Base-by-base conservation (phyloP, 192 early-diverging fungal genomes). In the Umbelopsis ramanniana region DNA sequence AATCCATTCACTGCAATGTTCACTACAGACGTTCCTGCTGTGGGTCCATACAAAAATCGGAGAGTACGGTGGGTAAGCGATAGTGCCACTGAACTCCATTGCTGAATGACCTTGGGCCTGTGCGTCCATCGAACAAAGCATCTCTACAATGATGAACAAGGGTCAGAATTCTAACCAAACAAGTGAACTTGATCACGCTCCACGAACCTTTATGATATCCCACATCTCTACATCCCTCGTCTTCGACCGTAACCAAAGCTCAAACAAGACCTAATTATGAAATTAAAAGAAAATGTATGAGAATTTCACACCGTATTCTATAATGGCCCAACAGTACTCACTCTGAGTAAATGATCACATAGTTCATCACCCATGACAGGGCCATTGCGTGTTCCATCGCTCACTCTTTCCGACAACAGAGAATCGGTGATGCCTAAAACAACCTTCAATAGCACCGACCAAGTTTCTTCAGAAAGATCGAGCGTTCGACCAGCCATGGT, bases 361-460 rank as follows among this genome's bases (percentile, higher is more conserved):
- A 96, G 80, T 69, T 90, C 85, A 76, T 95, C 93, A 22, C 85
- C 91, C 89, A 96, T 92, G 0, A 69, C 47, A 14, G 84, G 79
- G 2, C 85, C 54, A 23, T 76, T 66, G 6, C 57, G 57, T 0
- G 15, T 63, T 6, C 33, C 57, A 29, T 12, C 29, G 33, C n/a
- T 63, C 2, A 35, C 29, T 7, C 88, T 89, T 72, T 89, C 87
- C 6, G 82, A 72, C 48, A 96, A 76, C 66, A 96, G 74, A 48
- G 85, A 87, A 67, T 96, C 94, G 0, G 90, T 82, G 38, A 93
- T 84, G 15, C 93, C 94, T 4, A 96, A 71, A 23, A 96, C 72
- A 15, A 96, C 90, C 71, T 94, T 94, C 21, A 96, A 76, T 11
- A 96, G 74, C 4, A 93, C 88, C 22, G 85, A 83, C 94, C 94